Percentiles rank a stretch among this genome's conserved stretches.
These are phyloP conservation scores for Pontederia crassipes DNA, from an alignment of 176 grass and related monocot species.

Conservation along the genomic window DNA sequence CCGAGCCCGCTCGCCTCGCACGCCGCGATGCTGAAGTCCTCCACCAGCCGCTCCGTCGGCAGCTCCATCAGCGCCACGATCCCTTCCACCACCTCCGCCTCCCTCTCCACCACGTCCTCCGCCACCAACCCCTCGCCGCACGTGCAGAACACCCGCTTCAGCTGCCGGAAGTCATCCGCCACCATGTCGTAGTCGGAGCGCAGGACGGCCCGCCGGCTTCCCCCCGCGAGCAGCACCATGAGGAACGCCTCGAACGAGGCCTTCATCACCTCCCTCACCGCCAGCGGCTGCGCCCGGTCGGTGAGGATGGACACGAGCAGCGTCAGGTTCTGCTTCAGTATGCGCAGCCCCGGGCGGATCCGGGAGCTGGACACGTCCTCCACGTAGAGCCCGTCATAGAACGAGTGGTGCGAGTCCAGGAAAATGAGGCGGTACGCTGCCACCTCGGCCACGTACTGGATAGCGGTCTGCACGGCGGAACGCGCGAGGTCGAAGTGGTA, in stretches of 20 bases:
- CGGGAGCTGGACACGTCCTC: neutral
- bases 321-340: conserved; percentile 11
- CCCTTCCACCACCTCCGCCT: conserved; percentile 13
- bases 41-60: conserved; percentile 9
- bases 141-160: conserved; percentile 1
- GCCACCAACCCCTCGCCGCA: neutral
- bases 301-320: conserved; percentile 6
- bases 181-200: neutral
- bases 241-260: conserved; percentile 10
- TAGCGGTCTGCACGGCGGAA: neutral
- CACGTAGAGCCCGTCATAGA: conserved; percentile 11
- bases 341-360: neutral
- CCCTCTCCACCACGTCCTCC: conserved; percentile 1
- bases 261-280: conserved; percentile 11
- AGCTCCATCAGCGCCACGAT: conserved; percentile 6
- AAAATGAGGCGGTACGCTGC: conserved; percentile 10
- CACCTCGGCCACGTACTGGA: conserved; percentile 12
- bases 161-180: neutral
- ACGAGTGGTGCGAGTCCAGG: conserved; percentile 6
- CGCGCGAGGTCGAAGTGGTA: neutral
- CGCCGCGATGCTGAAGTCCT: neutral
- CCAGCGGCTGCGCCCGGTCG: conserved; percentile 1
- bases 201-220: neutral
- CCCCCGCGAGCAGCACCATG: conserved; percentile 10
- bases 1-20: neutral